Conservation (phyloP, 208 protist species). For the Trypanosoma rangeli region DNA sequence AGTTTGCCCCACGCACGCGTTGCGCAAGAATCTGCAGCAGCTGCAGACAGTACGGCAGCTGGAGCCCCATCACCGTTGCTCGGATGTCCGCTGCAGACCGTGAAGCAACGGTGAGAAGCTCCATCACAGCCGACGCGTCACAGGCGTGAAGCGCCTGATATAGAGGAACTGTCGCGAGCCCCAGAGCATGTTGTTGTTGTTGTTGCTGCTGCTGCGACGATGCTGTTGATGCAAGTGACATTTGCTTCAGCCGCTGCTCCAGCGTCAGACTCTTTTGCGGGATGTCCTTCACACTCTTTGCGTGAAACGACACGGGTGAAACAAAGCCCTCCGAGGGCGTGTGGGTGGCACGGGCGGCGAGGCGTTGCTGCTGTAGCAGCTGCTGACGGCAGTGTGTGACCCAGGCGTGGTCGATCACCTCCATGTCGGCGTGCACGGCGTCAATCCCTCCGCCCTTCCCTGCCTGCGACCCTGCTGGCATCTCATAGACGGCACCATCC, state of each 20-base stretch:
- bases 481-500: constrained; percentile 13
- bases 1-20: constrained; percentile 40
- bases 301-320: constrained; percentile 43
- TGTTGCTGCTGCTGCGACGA: constrained; percentile 7
- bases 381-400: constrained; percentile 24
- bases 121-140: constrained; percentile 75
- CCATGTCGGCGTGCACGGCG: constrained; percentile 24
- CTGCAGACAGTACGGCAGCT: constrained; percentile 77
- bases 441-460: background rate
- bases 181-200: constrained; percentile 49
- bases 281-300: constrained; percentile 68
- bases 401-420: constrained; percentile 30
- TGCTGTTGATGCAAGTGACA: constrained; percentile 27
- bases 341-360: constrained; percentile 50
- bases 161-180: constrained; percentile 77
- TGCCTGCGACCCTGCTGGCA: constrained; percentile 12
- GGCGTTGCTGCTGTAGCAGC: constrained; percentile 35
- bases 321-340: constrained; percentile 62
- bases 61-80: constrained; percentile 61
- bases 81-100: constrained; percentile 53
- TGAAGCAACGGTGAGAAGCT: constrained; percentile 71
- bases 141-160: constrained; percentile 85
- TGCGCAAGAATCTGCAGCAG: constrained; percentile 69
- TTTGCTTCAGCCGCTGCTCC: constrained; percentile 67
- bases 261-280: constrained; percentile 67